Percentiles rank a stretch among this genome's conserved stretches.
Conservation (phyloP, 2,329 filamentous ascomycete genomes). For the Aureobasidium sp. region DNA sequence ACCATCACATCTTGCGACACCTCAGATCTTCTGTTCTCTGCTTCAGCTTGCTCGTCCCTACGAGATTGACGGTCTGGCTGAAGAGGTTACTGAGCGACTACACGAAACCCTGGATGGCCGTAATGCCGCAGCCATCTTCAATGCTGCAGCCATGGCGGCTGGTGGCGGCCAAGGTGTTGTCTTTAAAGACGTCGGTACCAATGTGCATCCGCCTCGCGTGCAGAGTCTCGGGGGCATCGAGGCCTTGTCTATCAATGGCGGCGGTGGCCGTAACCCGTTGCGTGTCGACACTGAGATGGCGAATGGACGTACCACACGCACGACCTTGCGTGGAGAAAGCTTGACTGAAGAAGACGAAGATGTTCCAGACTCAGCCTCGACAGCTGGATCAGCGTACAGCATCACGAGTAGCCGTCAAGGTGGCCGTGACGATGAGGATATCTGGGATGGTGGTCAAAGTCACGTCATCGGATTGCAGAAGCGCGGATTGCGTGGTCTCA, state of each 20-base stretch:
- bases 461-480: slow-evolving; percentile 95
- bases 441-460: slow-evolving; percentile 75
- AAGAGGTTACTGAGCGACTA: slow-evolving; percentile 84
- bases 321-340: slow-evolving; percentile 25
- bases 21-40: slow-evolving; percentile 90
- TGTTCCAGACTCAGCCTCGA: slow-evolving; percentile 25
- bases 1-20: slow-evolving; percentile 73
- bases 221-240: slow-evolving; percentile 40
- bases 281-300: slow-evolving; percentile 44
- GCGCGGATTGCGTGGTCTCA: slow-evolving; percentile 78
- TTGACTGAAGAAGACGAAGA: slow-evolving; percentile 28
- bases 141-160: slow-evolving; percentile 95
- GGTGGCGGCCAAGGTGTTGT: slow-evolving; percentile 81
- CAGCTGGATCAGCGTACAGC: slow-evolving; percentile 24
- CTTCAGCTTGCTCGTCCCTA: slow-evolving; percentile 91
- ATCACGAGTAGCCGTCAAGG: slow-evolving; percentile 26
- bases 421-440: slow-evolving; percentile 46
- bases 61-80: slow-evolving; percentile 81
- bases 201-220: slow-evolving; percentile 30
- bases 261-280: slow-evolving; percentile 26
- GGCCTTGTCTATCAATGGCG: slow-evolving; percentile 19
- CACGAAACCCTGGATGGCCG: slow-evolving; percentile 84
- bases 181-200: slow-evolving; percentile 36
- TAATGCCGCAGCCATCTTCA: slow-evolving; percentile 95
- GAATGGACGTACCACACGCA: slow-evolving; percentile 27